Base-by-base conservation (phyloP, 805 yeast genomes). In the Torulaspora gathmanii region DNA sequence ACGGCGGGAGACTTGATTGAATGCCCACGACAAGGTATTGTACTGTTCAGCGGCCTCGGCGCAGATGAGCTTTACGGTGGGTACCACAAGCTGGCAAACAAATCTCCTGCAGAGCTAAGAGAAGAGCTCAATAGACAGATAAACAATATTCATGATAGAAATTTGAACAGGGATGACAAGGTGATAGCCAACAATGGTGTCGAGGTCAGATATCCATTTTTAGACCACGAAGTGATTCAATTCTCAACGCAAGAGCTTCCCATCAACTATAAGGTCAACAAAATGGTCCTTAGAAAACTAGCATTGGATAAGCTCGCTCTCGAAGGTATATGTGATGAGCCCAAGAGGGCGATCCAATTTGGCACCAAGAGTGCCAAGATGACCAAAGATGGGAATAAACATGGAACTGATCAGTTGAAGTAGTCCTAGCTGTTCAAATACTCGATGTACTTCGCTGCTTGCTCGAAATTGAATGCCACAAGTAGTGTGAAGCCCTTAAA, bases 41-140 rank as follows among this genome's bases (percentile, higher is more conserved):
- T 93, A 0, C 63, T 93, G 7, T 70, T 93, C 28, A 86, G 96
- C 43, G 99, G 99, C 0, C 71, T 93, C 10, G 99, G 99, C 1
- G 99, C 99, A 0, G 99, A 93, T 67, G 99, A 93, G 64, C 67
- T 93, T 15, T 90, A 86, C 70, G 99, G 96, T 0, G 99, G 99
- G 0, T 93, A 93, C 62, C 86, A 95, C 17, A 74, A 97, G 36
- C 95, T 93, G 55, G 82, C 65, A 12, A 68, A 69, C 27, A 64
- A 65, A 31, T 67, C 71, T 1, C 70, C 72, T 25, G 60, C 55
- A 0, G 70, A 71, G 22, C 69, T 93, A 12, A 69, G 73, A 0
- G 61, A 62, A 1, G 95, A 88, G 56, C 70, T 93, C 33, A 74
- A 74, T 12, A 67, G 72, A 42, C 98, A 93, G 57, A 79, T 93